phyloP scores from a whole-genome alignment of 1,284 basidiomycete species.

The Boletus mariae region DNA sequence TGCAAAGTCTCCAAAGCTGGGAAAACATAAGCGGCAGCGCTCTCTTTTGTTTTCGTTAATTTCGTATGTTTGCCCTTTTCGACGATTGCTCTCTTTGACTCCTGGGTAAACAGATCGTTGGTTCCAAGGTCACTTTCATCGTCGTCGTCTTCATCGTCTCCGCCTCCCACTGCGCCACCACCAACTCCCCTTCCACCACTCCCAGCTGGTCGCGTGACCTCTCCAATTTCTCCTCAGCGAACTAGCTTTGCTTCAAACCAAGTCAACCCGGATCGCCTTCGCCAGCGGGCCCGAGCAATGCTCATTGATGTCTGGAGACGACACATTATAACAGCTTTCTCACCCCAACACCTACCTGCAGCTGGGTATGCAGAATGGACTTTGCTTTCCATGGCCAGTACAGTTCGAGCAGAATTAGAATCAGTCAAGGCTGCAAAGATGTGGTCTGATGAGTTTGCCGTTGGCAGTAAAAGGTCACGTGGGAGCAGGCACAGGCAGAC shows the following conservation, averaged over 20 bases:
- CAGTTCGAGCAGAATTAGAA: constrained; percentile 20
- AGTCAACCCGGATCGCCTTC: constrained; percentile 42
- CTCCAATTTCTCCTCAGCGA: constrained; percentile 8
- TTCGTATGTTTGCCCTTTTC: constrained; percentile 39
- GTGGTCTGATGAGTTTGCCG: constrained; percentile 1
- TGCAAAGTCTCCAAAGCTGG: constrained; percentile 19
- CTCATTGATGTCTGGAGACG: constrained; percentile 74
- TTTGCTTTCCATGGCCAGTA: constrained; percentile 20
- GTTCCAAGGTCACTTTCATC: constrained; percentile 33
- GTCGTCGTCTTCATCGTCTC: constrained; percentile 20
- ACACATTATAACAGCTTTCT: constrained; percentile 56
- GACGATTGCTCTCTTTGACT: constrained; percentile 5
- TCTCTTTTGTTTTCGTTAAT: constrained; percentile 67
- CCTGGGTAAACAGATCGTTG: constrained; percentile 34
- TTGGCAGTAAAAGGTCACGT: neutral
- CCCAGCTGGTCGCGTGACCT: constrained; percentile 16
- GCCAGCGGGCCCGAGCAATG: constrained; percentile 66
- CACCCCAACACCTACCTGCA: constrained; percentile 23
- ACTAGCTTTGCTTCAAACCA: constrained; percentile 24
- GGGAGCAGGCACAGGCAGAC: constrained; percentile 15
- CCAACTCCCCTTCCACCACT: constrained; percentile 24
- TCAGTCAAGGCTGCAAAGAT: constrained; percentile 3
- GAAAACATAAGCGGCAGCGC: constrained; percentile 55
- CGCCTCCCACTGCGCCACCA: constrained; percentile 29
- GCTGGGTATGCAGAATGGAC: constrained; percentile 31